Conservation (phyloP, 345 rosid species). For the Rhodomyrtus tomentosa region DNA sequence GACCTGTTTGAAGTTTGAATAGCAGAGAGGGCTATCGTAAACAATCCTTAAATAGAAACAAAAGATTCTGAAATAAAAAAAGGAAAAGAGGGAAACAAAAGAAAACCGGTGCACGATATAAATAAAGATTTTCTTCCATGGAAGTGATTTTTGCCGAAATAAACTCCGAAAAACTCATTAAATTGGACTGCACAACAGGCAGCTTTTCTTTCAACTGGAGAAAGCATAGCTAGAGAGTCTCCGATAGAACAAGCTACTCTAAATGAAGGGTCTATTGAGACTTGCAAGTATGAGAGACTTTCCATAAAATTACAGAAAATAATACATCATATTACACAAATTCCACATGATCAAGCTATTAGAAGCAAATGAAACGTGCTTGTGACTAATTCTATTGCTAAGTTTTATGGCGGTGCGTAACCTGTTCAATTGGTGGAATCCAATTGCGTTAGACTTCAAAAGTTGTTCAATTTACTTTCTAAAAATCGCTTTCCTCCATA, state of each 20-base stretch:
- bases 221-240: background rate
- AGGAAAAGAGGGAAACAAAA: background rate
- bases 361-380: background rate
- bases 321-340: background rate
- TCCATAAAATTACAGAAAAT: background rate
- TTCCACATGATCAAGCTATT: background rate
- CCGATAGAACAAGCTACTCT: background rate
- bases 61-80: background rate
- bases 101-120: background rate
- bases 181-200: background rate
- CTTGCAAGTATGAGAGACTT: background rate
- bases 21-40: background rate
- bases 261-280: background rate
- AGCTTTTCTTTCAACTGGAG: background rate
- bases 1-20: slow-evolving; percentile 33
- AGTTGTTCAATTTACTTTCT: background rate
- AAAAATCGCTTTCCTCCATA: background rate
- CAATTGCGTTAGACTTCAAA: background rate
- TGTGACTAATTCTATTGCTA: background rate
- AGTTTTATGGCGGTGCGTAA: background rate
- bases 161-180: background rate
- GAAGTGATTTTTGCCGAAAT: background rate
- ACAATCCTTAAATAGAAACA: background rate
- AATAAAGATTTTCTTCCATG: background rate
- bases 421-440: background rate